phyloP scores from a whole-genome alignment of 495 filamentous ascomycete species.

The Daldinia caldariorum region DNA sequence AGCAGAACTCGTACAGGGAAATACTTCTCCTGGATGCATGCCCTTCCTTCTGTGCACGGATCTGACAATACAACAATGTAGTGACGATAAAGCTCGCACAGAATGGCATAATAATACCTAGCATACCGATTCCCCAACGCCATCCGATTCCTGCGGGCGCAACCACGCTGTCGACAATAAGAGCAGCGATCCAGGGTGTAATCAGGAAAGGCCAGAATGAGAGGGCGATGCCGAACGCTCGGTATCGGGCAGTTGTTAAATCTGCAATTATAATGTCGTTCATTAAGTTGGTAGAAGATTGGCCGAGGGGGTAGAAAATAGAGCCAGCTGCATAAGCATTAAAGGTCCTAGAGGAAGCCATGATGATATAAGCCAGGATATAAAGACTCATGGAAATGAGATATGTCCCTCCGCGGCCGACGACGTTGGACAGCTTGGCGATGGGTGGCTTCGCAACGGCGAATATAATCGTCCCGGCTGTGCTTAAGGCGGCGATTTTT shows the following conservation, averaged over 20 bases:
- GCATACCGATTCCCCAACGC: constrained; percentile 64
- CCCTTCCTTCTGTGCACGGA: constrained; percentile 49
- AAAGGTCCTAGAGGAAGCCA: constrained; percentile 56
- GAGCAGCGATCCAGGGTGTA: constrained; percentile 57
- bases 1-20: constrained; percentile 56
- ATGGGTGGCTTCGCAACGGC: constrained; percentile 60
- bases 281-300: constrained; percentile 59
- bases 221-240: constrained; percentile 57
- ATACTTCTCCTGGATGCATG: constrained; percentile 47
- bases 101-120: constrained; percentile 60
- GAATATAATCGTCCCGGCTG: constrained; percentile 57
- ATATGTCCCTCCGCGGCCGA: constrained; percentile 59
- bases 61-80: constrained; percentile 57
- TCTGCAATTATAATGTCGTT: constrained; percentile 61
- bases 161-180: constrained; percentile 58
- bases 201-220: constrained; percentile 59
- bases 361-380: constrained; percentile 58
- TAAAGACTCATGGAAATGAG: constrained; percentile 56
- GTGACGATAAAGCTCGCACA: constrained; percentile 58
- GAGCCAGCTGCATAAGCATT: constrained; percentile 58
- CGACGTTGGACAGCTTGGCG: constrained; percentile 60
- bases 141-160: constrained; percentile 55
- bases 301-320: constrained; percentile 58
- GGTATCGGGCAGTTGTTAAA: constrained; percentile 57
- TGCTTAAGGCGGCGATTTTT: constrained; percentile 55